phyloP scores from a whole-genome alignment of 2,329 filamentous ascomycete species.

The Apiospora kogelbergensis region DNA sequence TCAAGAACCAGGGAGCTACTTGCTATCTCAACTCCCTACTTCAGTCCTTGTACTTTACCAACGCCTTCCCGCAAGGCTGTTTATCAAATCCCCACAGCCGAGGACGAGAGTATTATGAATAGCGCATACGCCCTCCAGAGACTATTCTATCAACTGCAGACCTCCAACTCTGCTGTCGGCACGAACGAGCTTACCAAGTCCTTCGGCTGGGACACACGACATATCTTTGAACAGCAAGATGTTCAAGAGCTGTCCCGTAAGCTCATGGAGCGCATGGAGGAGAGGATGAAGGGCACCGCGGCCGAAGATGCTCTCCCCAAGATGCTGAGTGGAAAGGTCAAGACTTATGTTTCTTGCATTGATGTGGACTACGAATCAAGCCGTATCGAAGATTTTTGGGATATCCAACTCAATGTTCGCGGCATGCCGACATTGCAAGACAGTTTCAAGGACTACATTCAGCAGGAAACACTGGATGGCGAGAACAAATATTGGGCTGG shows the following conservation, averaged over 20 bases:
- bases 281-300: slow-evolving; percentile 95
- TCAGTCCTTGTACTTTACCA: slow-evolving; percentile 84
- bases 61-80: slow-evolving; percentile 94
- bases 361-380: slow-evolving; percentile 98
- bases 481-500: slow-evolving; percentile 98
- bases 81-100: slow-evolving; percentile 92
- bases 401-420: slow-evolving; percentile 94
- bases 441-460: slow-evolving; percentile 94
- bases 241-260: slow-evolving; percentile 96
- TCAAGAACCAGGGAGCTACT: slow-evolving; percentile 95
- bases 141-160: slow-evolving; percentile 93
- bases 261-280: slow-evolving; percentile 95
- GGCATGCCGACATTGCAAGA: slow-evolving; percentile 91
- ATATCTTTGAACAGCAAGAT: slow-evolving; percentile 98
- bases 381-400: slow-evolving; percentile 96
- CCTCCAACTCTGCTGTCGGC: slow-evolving; percentile 76
- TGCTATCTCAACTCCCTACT: slow-evolving; percentile 85
- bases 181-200: slow-evolving; percentile 94
- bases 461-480: slow-evolving; percentile 94
- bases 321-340: slow-evolving; percentile 96
- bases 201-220: slow-evolving; percentile 96
- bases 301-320: slow-evolving; percentile 85
- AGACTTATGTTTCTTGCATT: slow-evolving; percentile 98
- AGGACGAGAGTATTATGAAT: slow-evolving; percentile 77
- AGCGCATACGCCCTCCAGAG: slow-evolving; percentile 93